These are phyloP conservation scores for Coniella lustricola DNA, from an alignment of 2,329 filamentous ascomycete genomes.

Conservation along the genomic window DNA sequence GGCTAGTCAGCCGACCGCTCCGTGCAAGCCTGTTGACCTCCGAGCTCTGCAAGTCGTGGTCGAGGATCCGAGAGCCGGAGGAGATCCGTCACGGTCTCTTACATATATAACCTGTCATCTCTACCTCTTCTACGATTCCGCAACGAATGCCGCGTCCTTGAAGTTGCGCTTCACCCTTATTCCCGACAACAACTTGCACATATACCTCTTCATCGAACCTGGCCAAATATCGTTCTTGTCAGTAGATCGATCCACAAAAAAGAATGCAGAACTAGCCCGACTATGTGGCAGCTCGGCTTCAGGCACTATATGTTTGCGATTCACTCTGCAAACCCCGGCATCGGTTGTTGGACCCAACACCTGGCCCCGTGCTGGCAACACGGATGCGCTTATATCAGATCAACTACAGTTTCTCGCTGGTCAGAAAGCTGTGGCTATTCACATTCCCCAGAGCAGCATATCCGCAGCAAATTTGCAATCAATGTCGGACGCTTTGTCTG, in stretches of 20 bases:
- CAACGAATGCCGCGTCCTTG: background rate
- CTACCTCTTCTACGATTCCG: conserved; percentile 1
- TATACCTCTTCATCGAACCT: conserved; percentile 3
- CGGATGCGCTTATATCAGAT: background rate
- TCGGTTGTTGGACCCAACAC: background rate
- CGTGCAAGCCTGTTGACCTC: background rate
- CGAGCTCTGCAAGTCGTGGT: conserved; percentile 1
- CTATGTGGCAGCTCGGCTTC: background rate
- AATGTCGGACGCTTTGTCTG: background rate
- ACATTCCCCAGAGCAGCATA: background rate
- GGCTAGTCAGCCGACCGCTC: background rate
- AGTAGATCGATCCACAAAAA: background rate
- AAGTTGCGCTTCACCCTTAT: background rate
- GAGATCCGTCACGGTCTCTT: background rate
- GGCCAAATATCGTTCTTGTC: background rate
- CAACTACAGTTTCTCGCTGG: background rate
- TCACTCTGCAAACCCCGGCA: background rate
- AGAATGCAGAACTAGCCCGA: background rate
- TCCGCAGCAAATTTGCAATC: background rate
- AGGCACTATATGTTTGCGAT: conserved; percentile 1
- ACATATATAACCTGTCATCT: background rate
- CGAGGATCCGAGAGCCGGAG: background rate
- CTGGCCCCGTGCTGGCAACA: background rate
- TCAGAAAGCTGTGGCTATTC: background rate
- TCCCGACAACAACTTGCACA: background rate